These are phyloP conservation scores for Suaeda aralocaspica DNA, from an alignment of 148 eudicot genomes.

Conservation along the genomic window DNA sequence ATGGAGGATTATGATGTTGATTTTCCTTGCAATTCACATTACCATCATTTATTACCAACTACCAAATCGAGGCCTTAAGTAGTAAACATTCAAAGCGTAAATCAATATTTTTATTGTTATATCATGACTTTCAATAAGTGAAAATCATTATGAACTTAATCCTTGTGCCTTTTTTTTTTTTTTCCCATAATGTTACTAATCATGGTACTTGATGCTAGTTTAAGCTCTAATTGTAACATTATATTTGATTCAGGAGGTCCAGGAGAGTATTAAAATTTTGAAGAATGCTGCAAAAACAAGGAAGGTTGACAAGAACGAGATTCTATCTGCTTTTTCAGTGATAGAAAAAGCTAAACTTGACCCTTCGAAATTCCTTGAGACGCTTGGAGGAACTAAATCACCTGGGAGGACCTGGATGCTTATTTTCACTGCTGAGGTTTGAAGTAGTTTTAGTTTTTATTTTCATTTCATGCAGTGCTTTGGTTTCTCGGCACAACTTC, in stretches of 20 bases:
- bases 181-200: neutral
- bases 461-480: neutral
- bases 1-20: too few relatives aligned
- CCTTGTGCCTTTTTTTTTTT: neutral
- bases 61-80: too few relatives aligned
- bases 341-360: conserved; percentile 85
- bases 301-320: conserved; percentile 47
- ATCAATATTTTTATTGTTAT: too few relatives aligned
- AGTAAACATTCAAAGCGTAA: too few relatives aligned
- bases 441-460: neutral
- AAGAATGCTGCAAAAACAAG: conserved; percentile 85
- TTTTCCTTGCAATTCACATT: too few relatives aligned
- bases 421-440: conserved; percentile 81
- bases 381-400: conserved; percentile 79
- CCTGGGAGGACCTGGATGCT: conserved; percentile 99
- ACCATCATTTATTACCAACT: too few relatives aligned
- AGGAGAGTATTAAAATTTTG: conserved; percentile 56
- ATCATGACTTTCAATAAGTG: too few relatives aligned
- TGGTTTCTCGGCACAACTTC: neutral
- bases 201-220: neutral
- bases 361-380: conserved; percentile 63
- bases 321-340: conserved; percentile 56
- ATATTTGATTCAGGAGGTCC: conserved; percentile 51
- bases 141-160: too few relatives aligned
- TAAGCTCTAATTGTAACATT: neutral